Conservation (phyloP, 2,329 filamentous ascomycete genomes). For the Elsinoe fawcettii region DNA sequence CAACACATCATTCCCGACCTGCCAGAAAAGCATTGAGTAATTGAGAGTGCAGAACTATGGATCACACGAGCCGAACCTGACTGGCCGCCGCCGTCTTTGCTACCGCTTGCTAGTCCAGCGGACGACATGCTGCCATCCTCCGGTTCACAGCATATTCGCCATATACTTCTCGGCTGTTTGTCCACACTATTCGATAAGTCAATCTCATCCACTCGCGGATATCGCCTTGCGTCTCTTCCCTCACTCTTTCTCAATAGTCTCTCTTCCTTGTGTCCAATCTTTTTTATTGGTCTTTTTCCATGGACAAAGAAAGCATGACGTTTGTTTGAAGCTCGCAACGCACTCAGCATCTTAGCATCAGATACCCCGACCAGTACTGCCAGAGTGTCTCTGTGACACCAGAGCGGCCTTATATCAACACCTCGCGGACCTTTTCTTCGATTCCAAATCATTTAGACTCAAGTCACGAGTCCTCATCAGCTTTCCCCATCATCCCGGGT, state of each 20-base stretch:
- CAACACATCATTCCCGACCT: constrained; percentile 16
- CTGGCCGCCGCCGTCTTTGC: constrained; percentile 1
- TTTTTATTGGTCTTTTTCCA: background rate
- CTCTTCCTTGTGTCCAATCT: constrained; percentile 7
- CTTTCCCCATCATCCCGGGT: background rate
- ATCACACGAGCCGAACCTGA: constrained; percentile 15
- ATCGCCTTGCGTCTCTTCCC: background rate
- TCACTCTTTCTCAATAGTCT: constrained; percentile 8
- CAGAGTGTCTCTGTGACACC: constrained; percentile 6
- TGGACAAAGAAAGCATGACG: constrained; percentile 3
- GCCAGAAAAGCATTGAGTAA: constrained; percentile 15
- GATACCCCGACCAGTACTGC: constrained; percentile 3
- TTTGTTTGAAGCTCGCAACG: constrained; percentile 1
- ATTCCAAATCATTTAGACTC: constrained; percentile 13
- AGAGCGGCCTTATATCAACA: constrained; percentile 6
- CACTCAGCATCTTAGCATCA: background rate
- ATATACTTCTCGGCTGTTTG: constrained; percentile 13
- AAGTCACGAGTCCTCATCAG: background rate
- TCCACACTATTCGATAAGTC: constrained; percentile 11
- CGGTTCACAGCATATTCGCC: constrained; percentile 13
- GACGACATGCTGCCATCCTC: constrained; percentile 12
- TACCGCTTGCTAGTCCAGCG: constrained; percentile 9
- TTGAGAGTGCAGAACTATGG: constrained; percentile 12
- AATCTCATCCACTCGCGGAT: constrained; percentile 11
- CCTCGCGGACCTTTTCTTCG: background rate